Conservation (phyloP, 139 green algal species). For the Nannochloris sp. region DNA sequence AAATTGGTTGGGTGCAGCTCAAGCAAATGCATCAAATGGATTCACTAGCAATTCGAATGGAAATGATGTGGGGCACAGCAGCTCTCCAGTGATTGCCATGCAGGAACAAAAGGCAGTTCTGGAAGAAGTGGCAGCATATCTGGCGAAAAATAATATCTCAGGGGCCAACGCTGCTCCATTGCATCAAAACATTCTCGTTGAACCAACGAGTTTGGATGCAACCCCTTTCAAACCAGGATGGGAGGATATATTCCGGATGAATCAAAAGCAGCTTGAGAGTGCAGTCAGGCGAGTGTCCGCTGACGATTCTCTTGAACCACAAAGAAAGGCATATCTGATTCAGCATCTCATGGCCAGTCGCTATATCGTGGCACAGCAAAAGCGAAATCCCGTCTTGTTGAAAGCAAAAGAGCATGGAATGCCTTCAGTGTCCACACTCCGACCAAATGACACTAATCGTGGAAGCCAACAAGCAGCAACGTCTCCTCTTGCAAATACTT, state of each 20-base stretch:
- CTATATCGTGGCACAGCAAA: slow-evolving; percentile 78
- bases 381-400: slow-evolving; percentile 14
- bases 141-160: slow-evolving; percentile 20
- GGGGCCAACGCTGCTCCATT: neutral
- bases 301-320: slow-evolving; percentile 77
- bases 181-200: neutral
- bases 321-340: slow-evolving; percentile 93
- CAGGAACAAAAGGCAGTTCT: slow-evolving; percentile 26
- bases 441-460: neutral
- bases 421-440: neutral
- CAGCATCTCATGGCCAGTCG: slow-evolving; percentile 90
- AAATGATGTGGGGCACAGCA: neutral
- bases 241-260: slow-evolving; percentile 98
- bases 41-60: neutral
- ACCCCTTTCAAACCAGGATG: slow-evolving; percentile 73
- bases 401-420: neutral
- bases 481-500: neutral
- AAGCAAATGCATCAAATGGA: slow-evolving; percentile 8
- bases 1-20: slow-evolving; percentile 70
- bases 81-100: neutral
- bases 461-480: neutral
- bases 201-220: slow-evolving; percentile 17
- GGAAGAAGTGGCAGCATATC: slow-evolving; percentile 60
- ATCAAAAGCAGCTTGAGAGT: slow-evolving; percentile 95
- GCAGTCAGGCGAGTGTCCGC: slow-evolving; percentile 76